Evolutionary conservation across 148 eudicot genomes (phyloP), one percentile per base, ranked within the genome.

Genomic region (Rhododendron ferrugineum): DNA sequence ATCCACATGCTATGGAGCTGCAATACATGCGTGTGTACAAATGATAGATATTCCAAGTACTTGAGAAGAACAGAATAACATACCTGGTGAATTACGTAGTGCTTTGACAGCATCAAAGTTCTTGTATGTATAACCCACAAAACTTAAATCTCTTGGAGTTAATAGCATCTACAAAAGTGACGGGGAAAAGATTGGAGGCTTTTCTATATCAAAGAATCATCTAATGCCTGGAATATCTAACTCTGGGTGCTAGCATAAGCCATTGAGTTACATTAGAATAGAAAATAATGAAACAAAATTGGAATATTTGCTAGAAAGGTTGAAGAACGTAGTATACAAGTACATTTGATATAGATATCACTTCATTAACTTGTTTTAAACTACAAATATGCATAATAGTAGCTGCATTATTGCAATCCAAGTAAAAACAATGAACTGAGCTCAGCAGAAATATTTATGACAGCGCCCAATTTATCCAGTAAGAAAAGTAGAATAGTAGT

Each of bases 101-200:
- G 95, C 97, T 89, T 96, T 96, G 70, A 96, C 96, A 79, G 98
- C 98, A 83, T 96, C 99, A 78, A 96, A 96, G 82, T 96, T 96
- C 91, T 95, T 96, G 91, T 92, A 96, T 16, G 99, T 96, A 89
- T 95, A 95, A 75, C 99, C 99, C 87, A 96, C 99, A 88, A 96
- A 95, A 91, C 93, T 96, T 85, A 96, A 85, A 88, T 96, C 98
- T 88, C 93, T 93, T 28, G 96, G 95, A 37, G 90, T 90, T 78
- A 90, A 85, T 62, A 86, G 88, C 92, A 92, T 90, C 98, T 96
- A 92, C 80, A 62, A 64, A 80, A 79, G 74, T 85, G 36, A 28
- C 36, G 36, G 11, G 30, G 83, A 44, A 54, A 80, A 80, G 60
- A 32, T 52, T 80, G 14, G 68, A 80, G 34, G 68, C 28, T 37